Base-by-base conservation (phyloP, 306 rosid genomes). In the Senna tora region DNA sequence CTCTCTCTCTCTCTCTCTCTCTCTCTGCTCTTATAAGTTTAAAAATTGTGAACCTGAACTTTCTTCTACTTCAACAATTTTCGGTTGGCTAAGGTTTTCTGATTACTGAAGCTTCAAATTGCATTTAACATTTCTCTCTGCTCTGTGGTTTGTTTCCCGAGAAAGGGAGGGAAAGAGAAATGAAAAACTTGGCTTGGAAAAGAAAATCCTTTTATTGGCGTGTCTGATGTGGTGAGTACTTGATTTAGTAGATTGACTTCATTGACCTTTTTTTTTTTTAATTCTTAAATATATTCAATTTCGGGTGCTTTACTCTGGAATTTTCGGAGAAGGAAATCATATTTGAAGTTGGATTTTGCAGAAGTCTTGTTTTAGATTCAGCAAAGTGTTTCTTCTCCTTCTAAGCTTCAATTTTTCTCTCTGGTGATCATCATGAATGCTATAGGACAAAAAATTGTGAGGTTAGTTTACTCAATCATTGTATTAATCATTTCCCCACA, bases 371-470 rank as follows among this genome's bases (percentile, higher is more conserved):
- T 25, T 55, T 54, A 63, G 14, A 16, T 46, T 46, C 38, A 51
- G 20, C 20, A 6, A 21, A 73, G 59, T 67, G 38, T 46, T 69
- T 79, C 55, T 69, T 79, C 51, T 36, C 50, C 22, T 71, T 19
- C 45, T 61, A 59, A 59, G 49, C 61, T 73, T 46, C 25, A 46
- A 30, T 47, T 55, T 49, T 41, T 57, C 46, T 56, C 50, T 19
- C 9, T 63, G 75, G 41, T 65, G 76, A 56, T 61, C 62, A 67
- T 49, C 77, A 88, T 92, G 96, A 79, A 80, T 43, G 22, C 75
- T n/a, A 74, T 17, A 72, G 78, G 56, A 64, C 65, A 7, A 16
- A 86, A 65, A 76, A 74, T 87, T 86, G 86, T 86, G 43, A 90
- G 96, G 96, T 92, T 32, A 36, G 87, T 82, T 76, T 58, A 41